Evolutionary conservation across 148 eudicot species (phyloP), one percentile per base, ranked within the genome.

Genomic region (Amaranthus hypochondriacus): DNA sequence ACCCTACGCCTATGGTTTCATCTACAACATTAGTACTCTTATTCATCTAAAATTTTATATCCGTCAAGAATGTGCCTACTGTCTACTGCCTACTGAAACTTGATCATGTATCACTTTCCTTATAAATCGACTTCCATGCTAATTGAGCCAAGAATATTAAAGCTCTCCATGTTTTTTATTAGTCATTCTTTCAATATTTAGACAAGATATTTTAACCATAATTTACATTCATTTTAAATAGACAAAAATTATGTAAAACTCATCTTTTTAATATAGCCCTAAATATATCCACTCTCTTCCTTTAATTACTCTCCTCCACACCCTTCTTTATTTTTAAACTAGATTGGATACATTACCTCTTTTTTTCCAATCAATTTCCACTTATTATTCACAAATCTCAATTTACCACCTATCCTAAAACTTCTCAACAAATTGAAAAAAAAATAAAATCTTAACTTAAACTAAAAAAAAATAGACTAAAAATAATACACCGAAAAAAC

Each of bases 301-400:
- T 77, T 63, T 15, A 63, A 77, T 73, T 56, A 48, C 86, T 83
- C 85, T 59, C 74, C 54, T 69, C 87, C 86, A 79, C 77, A 15
- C 5, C 56, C n/a, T 5, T 13, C 15, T 47, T 44, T 51, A 47
- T 8, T 15, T 61, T 21, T 68, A 44, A 56, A 68, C 39, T 28
- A 28, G 39, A 28, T 28, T 28, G 39, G 39, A 28, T 28, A 28
- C 39, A 28, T 53, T 44, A 63, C 39, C 57, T 28, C 47, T 43
- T 60, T 15, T 11, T 8, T 62, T 15, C 4, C 7, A 61, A 42
- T 50, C 44, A 43, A 50, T 10, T 72, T 42, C 66, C 68, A 46
- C 53, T 44, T 47, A 42, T 46, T 8, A 28, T 13, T 7, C 42
- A 44, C 63, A 44, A 66, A 73, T 50, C 47, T 59, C 68, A 69